Percentiles rank a stretch among this genome's conserved stretches.
These are phyloP conservation scores for Podila horticola DNA, from an alignment of 192 early-diverging fungal species.

Conservation along the genomic window DNA sequence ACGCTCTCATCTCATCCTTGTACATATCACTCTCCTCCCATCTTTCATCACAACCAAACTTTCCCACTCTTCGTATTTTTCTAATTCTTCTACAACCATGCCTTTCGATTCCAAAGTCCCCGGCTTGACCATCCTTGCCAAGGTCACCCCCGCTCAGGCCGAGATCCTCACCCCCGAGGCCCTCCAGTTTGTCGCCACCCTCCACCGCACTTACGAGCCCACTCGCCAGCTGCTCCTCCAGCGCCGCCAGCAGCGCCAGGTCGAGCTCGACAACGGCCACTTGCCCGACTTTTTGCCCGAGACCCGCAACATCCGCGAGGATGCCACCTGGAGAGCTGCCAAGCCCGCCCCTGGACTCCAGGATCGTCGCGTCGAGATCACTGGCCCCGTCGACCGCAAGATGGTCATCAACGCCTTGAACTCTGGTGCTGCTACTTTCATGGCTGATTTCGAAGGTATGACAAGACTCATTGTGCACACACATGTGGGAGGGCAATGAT, in stretches of 20 bases:
- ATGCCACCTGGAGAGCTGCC: constrained; percentile 93
- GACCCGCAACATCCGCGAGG: constrained; percentile 91
- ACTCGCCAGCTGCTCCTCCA: constrained; percentile 90
- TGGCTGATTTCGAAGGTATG: constrained; percentile 94
- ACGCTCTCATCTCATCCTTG: background rate
- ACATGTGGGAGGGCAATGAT: background rate
- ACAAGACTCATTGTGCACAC: background rate
- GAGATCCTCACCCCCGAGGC: constrained; percentile 88
- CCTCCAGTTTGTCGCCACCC: constrained; percentile 86
- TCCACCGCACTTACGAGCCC: constrained; percentile 92
- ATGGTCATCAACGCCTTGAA: constrained; percentile 99
- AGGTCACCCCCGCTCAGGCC: constrained; percentile 69
- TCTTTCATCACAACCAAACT: background rate
- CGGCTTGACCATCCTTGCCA: constrained; percentile 78
- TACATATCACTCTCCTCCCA: background rate
- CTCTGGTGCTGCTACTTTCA: constrained; percentile 92
- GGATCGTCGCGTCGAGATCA: constrained; percentile 97
- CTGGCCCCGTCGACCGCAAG: constrained; percentile 97
- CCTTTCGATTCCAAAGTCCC: constrained; percentile 61
- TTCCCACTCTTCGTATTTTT: background rate
- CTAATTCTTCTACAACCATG: constrained; percentile 8
- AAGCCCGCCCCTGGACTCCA: constrained; percentile 89
- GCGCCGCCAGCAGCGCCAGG: constrained; percentile 81
- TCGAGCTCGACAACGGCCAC: constrained; percentile 81
- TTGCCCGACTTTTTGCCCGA: constrained; percentile 95